Percentiles rank a stretch among this genome's conserved stretches.
These are phyloP conservation scores for Deinandra increscens DNA, from an alignment of 129 eudicot species.

Conservation along the genomic window DNA sequence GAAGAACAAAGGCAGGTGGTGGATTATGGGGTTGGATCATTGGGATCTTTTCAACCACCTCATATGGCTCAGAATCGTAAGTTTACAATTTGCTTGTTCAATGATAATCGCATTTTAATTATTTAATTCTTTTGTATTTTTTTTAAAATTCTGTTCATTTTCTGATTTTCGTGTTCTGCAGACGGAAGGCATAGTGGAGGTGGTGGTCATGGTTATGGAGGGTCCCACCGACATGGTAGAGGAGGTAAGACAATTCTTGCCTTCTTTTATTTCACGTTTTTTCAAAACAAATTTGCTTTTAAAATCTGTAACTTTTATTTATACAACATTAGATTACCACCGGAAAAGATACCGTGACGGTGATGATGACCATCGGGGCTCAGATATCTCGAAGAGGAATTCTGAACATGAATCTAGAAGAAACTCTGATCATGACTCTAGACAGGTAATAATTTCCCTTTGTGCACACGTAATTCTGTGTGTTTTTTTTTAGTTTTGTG, in stretches of 20 bases:
- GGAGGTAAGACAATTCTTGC: constrained; percentile 33
- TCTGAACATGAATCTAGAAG: constrained; percentile 65
- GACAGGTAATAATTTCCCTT: constrained; percentile 54
- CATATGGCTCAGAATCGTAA: constrained; percentile 73
- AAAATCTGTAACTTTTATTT: not conserved
- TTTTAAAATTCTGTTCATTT: not conserved
- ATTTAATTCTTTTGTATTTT: not conserved
- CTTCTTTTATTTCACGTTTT: not conserved
- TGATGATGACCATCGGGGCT: constrained; percentile 77
- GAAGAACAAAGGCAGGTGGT: constrained; percentile 93
- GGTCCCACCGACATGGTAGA: constrained; percentile 74
- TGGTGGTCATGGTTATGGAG: constrained; percentile 60
- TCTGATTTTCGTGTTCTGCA: not conserved
- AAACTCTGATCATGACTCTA: constrained; percentile 69
- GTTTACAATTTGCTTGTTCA: constrained; percentile 25
- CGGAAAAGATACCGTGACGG: constrained; percentile 89
- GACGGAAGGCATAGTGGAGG: constrained; percentile 64
- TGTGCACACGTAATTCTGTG: not conserved
- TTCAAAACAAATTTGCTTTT: not conserved
- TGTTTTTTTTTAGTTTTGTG: not conserved
- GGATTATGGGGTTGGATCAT: constrained; percentile 82
- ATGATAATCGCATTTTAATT: not conserved
- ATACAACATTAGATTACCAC: constrained; percentile 44
- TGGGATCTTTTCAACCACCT: constrained; percentile 77
- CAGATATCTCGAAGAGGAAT: constrained; percentile 58